Evolutionary conservation across 2,329 filamentous ascomycete species (phyloP).

Genomic region (Clonostachys rhizophaga): DNA sequence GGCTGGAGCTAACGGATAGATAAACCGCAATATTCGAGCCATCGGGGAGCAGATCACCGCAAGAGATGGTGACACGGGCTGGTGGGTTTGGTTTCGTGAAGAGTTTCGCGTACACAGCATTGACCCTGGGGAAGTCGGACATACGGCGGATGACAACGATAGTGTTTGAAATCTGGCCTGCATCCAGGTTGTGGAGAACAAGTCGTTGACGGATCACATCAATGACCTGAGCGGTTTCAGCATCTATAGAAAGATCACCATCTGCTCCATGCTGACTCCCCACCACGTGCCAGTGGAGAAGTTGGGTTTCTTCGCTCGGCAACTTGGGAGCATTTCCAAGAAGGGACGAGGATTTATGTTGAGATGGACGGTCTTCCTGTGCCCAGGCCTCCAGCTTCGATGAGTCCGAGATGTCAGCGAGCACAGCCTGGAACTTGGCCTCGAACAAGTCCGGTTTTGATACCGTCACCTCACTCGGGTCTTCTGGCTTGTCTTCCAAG

Average conservation of each 20-base stretch:
- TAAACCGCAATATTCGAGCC: constrained; percentile 57
- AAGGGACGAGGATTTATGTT: constrained; percentile 3
- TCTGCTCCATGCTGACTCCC: constrained; percentile 8
- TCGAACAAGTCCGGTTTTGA: constrained; percentile 66
- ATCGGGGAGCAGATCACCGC: constrained; percentile 60
- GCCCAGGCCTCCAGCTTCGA: background rate
- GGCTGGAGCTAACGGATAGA: constrained; percentile 30
- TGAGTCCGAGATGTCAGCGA: background rate
- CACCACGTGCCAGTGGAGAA: constrained; percentile 32
- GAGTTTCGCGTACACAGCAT: constrained; percentile 68
- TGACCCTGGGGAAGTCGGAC: constrained; percentile 72
- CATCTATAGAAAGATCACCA: constrained; percentile 26
- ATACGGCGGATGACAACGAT: constrained; percentile 74
- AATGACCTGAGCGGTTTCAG: constrained; percentile 44
- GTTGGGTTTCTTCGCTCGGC: constrained; percentile 8
- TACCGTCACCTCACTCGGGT: constrained; percentile 17
- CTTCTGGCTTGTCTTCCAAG: constrained; percentile 36
- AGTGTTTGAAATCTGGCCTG: constrained; percentile 43
- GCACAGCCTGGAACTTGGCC: constrained; percentile 42
- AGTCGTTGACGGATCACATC: constrained; percentile 36
- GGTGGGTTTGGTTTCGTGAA: constrained; percentile 80
- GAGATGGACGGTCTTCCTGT: too few species aligned
- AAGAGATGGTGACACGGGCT: constrained; percentile 77
- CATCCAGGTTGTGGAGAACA: constrained; percentile 15
- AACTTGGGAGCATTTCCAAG: constrained; percentile 1